phyloP scores from a whole-genome alignment of 257 asterid species.

The Solanum sitiens region DNA sequence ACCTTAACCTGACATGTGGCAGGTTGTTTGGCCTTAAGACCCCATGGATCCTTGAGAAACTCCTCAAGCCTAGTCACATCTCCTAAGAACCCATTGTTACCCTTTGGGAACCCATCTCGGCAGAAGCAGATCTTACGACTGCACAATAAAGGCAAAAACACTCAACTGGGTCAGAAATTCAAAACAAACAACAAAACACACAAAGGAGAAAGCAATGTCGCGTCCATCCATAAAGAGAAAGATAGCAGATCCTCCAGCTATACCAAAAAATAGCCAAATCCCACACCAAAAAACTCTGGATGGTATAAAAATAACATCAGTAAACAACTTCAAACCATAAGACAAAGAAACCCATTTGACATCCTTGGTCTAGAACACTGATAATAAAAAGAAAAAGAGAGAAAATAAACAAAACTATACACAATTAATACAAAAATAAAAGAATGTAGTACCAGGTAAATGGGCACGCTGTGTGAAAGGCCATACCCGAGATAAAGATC shows the following conservation, averaged over 20 bases:
- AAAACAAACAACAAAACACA: not conserved
- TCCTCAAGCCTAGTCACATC: slow-evolving; percentile 67
- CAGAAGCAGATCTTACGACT: slow-evolving; percentile 88
- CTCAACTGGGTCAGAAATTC: slow-evolving; percentile 6
- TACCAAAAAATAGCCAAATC: not conserved
- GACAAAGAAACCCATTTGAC: not conserved
- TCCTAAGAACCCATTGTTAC: slow-evolving; percentile 43
- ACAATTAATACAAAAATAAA: not conserved
- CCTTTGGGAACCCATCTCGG: slow-evolving; percentile 61
- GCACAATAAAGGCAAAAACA: slow-evolving; percentile 29
- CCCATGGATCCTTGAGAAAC: slow-evolving; percentile 83
- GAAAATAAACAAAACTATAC: not conserved
- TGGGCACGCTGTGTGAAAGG: slow-evolving; percentile 99
- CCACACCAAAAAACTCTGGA: not conserved
- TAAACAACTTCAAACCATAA: slow-evolving; percentile 1
- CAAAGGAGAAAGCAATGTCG: not conserved
- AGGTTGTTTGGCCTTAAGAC: slow-evolving; percentile 52
- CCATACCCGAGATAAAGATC: slow-evolving; percentile 38
- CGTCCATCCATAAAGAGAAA: not conserved
- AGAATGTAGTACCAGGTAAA: slow-evolving; percentile 69
- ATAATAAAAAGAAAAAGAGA: not conserved
- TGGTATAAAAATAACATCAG: not conserved
- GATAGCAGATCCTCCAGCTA: not conserved
- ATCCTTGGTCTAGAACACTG: not conserved
- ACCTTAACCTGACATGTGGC: slow-evolving; percentile 79